These are phyloP conservation scores for Marasmius sp. DNA, from an alignment of 1,284 basidiomycete genomes.

Conservation along the genomic window DNA sequence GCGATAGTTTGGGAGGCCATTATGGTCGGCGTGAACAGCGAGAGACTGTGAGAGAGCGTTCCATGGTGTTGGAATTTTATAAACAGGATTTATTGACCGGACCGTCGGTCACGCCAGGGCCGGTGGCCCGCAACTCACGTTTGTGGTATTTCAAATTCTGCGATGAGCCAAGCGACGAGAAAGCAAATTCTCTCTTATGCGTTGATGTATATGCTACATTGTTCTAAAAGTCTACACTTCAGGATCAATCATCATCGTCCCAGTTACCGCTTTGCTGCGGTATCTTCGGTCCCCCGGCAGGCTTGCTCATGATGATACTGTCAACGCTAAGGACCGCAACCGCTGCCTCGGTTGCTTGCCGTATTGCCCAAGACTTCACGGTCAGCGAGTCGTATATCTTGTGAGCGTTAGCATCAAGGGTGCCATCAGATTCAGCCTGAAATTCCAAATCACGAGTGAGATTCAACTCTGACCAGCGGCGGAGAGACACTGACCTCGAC, in stretches of 20 bases:
- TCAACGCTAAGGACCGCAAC: slow-evolving; percentile 94
- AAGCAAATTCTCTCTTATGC: too few species aligned
- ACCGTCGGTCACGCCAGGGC: too few species aligned
- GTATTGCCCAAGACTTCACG: slow-evolving; percentile 88
- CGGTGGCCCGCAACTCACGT: too few species aligned
- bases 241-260: slow-evolving; percentile 67
- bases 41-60: too few species aligned
- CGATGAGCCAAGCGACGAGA: too few species aligned
- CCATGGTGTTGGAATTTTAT: too few species aligned
- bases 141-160: too few species aligned
- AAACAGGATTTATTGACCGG: too few species aligned
- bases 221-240: neutral
- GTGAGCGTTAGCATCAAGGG: slow-evolving; percentile 59
- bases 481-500: slow-evolving; percentile 65
- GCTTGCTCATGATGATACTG: slow-evolving; percentile 97
- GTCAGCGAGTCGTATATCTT: slow-evolving; percentile 84
- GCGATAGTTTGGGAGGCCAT: slow-evolving; percentile 22
- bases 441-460: slow-evolving; percentile 8
- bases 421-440: slow-evolving; percentile 77
- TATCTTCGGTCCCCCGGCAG: slow-evolving; percentile 83
- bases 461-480: neutral
- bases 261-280: slow-evolving; percentile 83
- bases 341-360: slow-evolving; percentile 91
- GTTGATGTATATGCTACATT: neutral
- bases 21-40: too few species aligned